phyloP scores from a whole-genome alignment of 768 basidiomycete species.

The Amanita exitialis region DNA sequence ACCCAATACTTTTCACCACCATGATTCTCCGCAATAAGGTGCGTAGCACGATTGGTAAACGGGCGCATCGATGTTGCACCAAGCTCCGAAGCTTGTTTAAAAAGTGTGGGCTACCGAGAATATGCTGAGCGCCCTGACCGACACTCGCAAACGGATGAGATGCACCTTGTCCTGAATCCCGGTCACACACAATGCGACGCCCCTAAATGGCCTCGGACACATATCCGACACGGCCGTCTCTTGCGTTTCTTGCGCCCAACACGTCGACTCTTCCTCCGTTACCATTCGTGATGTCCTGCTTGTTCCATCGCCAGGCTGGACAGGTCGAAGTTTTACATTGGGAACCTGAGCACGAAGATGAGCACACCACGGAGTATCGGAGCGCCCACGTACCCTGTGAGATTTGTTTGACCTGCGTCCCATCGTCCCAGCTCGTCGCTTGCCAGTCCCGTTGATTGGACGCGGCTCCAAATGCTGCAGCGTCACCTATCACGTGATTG shows the following conservation, averaged over 20 bases:
- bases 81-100: slow-evolving; percentile 70
- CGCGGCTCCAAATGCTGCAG: not conserved
- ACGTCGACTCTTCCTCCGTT: slow-evolving; percentile 19
- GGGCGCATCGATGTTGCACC: slow-evolving; percentile 62
- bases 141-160: not conserved
- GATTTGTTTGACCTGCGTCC: slow-evolving; percentile 57
- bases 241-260: slow-evolving; percentile 40
- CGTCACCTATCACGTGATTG: not conserved
- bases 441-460: not conserved
- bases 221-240: slow-evolving; percentile 34
- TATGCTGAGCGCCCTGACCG: not conserved
- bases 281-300: slow-evolving; percentile 15
- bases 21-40: slow-evolving; percentile 73
- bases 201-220: slow-evolving; percentile 60
- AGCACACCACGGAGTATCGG: not conserved
- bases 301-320: slow-evolving; percentile 24
- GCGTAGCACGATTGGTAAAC: slow-evolving; percentile 82
- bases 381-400: slow-evolving; percentile 35
- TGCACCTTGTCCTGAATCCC: slow-evolving; percentile 73
- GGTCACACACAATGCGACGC: slow-evolving; percentile 62
- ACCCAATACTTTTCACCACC: slow-evolving; percentile 82
- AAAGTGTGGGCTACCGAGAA: slow-evolving; percentile 39
- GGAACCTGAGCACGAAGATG: slow-evolving; percentile 43
- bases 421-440: slow-evolving; percentile 16
- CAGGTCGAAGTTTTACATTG: slow-evolving; percentile 73